These are phyloP conservation scores for Harrya chromipes DNA, from an alignment of 768 basidiomycete species.

Conservation along the genomic window DNA sequence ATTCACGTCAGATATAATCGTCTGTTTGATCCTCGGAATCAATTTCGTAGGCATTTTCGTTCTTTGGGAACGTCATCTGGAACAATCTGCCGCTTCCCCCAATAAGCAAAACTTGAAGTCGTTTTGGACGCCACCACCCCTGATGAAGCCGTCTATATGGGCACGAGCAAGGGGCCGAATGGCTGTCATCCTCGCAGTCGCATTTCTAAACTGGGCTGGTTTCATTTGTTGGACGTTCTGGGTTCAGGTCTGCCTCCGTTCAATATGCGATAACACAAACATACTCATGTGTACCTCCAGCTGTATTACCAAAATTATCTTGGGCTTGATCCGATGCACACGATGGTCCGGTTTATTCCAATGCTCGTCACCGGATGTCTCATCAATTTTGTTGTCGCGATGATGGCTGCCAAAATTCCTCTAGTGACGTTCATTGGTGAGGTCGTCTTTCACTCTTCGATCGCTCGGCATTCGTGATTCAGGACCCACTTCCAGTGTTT, in stretches of 20 bases:
- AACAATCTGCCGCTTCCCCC: conserved; percentile 26
- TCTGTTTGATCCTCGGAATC: conserved; percentile 59
- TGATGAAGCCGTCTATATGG: conserved; percentile 66
- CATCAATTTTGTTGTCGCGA: conserved; percentile 66
- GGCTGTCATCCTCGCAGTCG: conserved; percentile 57
- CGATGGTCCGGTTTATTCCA: conserved; percentile 66
- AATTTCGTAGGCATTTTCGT: conserved; percentile 55
- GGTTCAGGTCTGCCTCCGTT: conserved; percentile 34
- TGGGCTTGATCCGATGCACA: conserved; percentile 49
- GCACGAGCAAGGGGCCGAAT: conserved; percentile 58
- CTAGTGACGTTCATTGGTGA: conserved; percentile 57
- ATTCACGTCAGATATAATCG: conserved; percentile 58
- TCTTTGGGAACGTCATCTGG: conserved; percentile 64
- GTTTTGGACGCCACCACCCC: conserved; percentile 49
- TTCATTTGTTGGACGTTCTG: conserved; percentile 57
- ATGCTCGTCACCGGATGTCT: conserved; percentile 66
- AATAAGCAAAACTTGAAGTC: conserved; percentile 18
- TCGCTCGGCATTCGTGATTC: not conserved
- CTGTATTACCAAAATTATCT: conserved; percentile 72
- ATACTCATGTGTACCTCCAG: conserved; percentile 30
- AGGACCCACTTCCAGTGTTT: conserved; percentile 30
- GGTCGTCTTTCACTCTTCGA: not conserved
- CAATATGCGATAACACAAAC: not conserved
- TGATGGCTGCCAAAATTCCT: conserved; percentile 53
- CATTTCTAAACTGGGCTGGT: conserved; percentile 59